Evolutionary conservation across 495 filamentous ascomycete species (phyloP).

Genomic region (Hypoxylon crocopeplum): DNA sequence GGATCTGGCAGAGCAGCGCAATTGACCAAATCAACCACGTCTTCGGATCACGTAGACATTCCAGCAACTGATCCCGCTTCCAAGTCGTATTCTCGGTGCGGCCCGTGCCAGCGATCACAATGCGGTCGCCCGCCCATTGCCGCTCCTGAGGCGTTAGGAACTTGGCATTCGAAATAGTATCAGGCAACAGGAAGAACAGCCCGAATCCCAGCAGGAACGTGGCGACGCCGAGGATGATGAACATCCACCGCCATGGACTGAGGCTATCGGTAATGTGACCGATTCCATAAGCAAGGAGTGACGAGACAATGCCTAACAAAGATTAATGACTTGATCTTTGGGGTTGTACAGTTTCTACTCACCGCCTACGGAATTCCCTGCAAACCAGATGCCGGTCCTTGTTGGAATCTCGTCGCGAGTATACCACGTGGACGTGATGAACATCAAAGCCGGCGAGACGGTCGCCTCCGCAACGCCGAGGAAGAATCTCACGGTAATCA

Average conservation of each 20-base stretch:
- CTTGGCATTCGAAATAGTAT: constrained; percentile 37
- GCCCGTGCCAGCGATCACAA: constrained; percentile 46
- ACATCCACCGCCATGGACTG: constrained; percentile 48
- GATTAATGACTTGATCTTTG: background rate
- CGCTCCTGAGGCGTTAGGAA: constrained; percentile 42
- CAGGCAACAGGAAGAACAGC: constrained; percentile 43
- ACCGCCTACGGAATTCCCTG: constrained; percentile 45
- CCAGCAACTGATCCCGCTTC: constrained; percentile 45
- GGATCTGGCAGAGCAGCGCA: constrained; percentile 50
- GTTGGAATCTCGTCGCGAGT: constrained; percentile 46
- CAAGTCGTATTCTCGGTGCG: constrained; percentile 43
- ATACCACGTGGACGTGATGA: constrained; percentile 46
- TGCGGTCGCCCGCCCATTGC: constrained; percentile 42
- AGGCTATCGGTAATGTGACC: constrained; percentile 46
- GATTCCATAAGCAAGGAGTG: constrained; percentile 54
- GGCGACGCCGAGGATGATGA: constrained; percentile 43
- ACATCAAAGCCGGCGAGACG: constrained; percentile 48
- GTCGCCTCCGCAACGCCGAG: constrained; percentile 61
- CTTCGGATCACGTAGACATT: constrained; percentile 52
- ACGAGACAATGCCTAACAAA: constrained; percentile 45
- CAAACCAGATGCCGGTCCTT: constrained; percentile 50
- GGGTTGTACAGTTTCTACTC: background rate
- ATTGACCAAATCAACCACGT: constrained; percentile 51
- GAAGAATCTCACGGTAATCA: constrained; percentile 67
- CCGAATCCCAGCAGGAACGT: constrained; percentile 41